phyloP scores from a whole-genome alignment of 805 yeast species.

The Candida insectalens region DNA sequence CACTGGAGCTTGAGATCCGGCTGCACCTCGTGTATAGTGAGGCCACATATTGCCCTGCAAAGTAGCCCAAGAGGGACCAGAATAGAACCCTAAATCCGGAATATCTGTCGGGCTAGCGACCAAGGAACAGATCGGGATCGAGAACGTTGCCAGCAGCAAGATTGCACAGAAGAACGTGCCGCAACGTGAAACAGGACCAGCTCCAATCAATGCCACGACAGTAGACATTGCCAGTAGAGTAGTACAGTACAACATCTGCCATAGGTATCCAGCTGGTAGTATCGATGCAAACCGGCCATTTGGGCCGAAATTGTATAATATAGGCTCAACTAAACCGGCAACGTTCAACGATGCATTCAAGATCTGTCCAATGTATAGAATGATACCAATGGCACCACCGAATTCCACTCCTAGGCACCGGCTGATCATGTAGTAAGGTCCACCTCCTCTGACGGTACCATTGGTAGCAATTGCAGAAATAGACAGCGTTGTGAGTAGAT shows the following conservation, averaged over 20 bases:
- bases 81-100: slow-evolving; percentile 43
- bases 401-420: slow-evolving; percentile 95
- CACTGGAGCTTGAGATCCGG: slow-evolving; percentile 59
- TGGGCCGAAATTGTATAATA: slow-evolving; percentile 67
- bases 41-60: slow-evolving; percentile 64
- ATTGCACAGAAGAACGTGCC: slow-evolving; percentile 66
- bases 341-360: slow-evolving; percentile 87
- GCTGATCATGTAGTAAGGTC: slow-evolving; percentile 96
- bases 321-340: slow-evolving; percentile 90
- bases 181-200: slow-evolving; percentile 71
- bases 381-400: slow-evolving; percentile 95
- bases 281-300: slow-evolving; percentile 46
- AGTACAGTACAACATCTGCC: slow-evolving; percentile 66
- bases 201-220: slow-evolving; percentile 68
- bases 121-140: slow-evolving; percentile 73
- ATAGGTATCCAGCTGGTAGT: slow-evolving; percentile 59
- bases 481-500: slow-evolving; percentile 77
- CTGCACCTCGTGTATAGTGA: slow-evolving; percentile 80
- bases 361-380: slow-evolving; percentile 91
- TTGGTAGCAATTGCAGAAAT: slow-evolving; percentile 95
- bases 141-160: slow-evolving; percentile 59
- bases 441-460: slow-evolving; percentile 97
- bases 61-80: slow-evolving; percentile 69
- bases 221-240: slow-evolving; percentile 61
- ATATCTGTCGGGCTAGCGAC: slow-evolving; percentile 53